Evolutionary conservation across 2,329 filamentous ascomycete genomes (phyloP).

Genomic region (Septoria linicola): DNA sequence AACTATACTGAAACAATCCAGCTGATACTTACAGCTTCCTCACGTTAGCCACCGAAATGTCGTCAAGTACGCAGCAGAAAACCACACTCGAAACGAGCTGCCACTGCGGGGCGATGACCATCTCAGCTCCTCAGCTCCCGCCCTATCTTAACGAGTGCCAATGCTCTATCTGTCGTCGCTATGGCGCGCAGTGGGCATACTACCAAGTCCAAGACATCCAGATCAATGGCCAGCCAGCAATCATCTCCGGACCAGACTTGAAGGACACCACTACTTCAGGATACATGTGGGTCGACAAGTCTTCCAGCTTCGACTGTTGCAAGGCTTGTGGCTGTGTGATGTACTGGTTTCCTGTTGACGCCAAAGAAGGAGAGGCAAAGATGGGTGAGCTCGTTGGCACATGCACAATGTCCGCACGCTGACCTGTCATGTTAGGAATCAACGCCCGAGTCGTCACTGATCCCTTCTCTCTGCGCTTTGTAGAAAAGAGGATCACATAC

Average conservation of each 20-base stretch:
- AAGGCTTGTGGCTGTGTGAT: conserved; percentile 12
- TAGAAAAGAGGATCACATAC: conserved; percentile 9
- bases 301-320: background rate
- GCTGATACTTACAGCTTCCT: background rate
- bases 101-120: conserved; percentile 32
- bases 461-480: background rate
- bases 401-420: too few species aligned
- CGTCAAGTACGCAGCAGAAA: background rate
- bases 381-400: background rate
- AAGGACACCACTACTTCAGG: background rate
- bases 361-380: background rate
- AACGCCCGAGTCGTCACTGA: conserved; percentile 13
- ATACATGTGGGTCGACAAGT: background rate
- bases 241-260: background rate
- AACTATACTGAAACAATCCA: too few species aligned
- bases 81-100: conserved; percentile 7
- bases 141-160: conserved; percentile 30
- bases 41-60: background rate
- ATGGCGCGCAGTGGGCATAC: conserved; percentile 34
- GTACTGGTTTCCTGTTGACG: conserved; percentile 3
- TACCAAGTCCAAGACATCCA: conserved; percentile 18
- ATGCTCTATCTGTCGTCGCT: conserved; percentile 35
- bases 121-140: conserved; percentile 26
- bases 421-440: conserved; percentile 1
- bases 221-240: background rate